Base-by-base conservation (phyloP, 768 basidiomycete species). In the Lactarius indigo region DNA sequence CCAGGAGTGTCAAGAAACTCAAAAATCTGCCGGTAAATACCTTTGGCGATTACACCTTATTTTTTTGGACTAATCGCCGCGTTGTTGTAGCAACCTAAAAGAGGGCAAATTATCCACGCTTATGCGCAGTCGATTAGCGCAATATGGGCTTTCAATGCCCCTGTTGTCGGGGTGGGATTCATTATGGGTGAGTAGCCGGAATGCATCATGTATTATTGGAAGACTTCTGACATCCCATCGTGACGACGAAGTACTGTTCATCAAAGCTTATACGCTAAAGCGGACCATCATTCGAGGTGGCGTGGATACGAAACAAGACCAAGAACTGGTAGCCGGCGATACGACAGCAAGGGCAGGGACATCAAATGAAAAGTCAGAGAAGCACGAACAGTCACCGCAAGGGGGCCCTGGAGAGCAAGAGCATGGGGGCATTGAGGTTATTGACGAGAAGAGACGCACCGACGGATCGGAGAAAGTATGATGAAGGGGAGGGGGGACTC, bases 121-220 rank as follows among this genome's bases (percentile, higher is more conserved):
- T 80, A 76, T 63, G 70, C 79, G 42, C 74, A 73, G 47, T 75
- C 76, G 28, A 73, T 81, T 61, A 72, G 75, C n/a, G 74, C 74
- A 1, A 75, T 82, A 42, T 82, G 79, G 81, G 71, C 79, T 26
- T 76, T 82, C 41, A 75, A 76, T 60, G 71, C 74, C 5, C 74
- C 77, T 13, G 18, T 80, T 26, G 66, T 75, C 20, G 75, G 59
- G 23, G 47, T 78, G 18, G 77, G 76, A 30, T 65, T 80, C 35
- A 26, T 78, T 28, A 72, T 78, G 55, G 59, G 75, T 75, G 50
- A 54, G 73, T 65, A 59, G 3, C 31, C 13, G 17, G 55, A 20
- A 20, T 30, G n/a, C n/a, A n/a, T n/a, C n/a, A n/a, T n/a, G n/a
- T 1, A 30, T 59, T 30, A 50, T 13, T 13, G n/a, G 39, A 42